These are phyloP conservation scores for Aquilaria sinensis DNA, from an alignment of 345 rosid genomes.

Conservation along the genomic window DNA sequence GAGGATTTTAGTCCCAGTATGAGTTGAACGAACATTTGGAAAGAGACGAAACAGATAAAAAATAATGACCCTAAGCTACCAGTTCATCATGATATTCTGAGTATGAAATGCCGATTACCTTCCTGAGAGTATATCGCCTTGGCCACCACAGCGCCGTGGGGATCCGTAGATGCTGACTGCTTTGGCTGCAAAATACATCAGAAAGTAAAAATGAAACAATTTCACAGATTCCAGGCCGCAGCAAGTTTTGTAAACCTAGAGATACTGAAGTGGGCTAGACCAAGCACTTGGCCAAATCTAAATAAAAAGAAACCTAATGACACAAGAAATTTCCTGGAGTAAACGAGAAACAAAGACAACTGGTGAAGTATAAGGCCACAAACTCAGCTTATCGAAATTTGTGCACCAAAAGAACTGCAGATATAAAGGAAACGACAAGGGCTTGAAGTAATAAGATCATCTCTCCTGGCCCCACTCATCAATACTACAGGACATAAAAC, in stretches of 20 bases:
- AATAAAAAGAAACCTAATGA: not conserved
- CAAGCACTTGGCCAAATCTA: not conserved
- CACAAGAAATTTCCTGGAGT: too few relatives aligned
- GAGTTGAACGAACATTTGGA: not conserved
- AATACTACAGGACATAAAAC: too few relatives aligned
- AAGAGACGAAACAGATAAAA: not conserved
- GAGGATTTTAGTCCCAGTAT: too few relatives aligned
- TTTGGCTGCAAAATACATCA: slow-evolving; percentile 45
- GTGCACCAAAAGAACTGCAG: too few relatives aligned
- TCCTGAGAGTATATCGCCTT: slow-evolving; percentile 97
- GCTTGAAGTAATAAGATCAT: too few relatives aligned
- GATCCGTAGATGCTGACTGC: slow-evolving; percentile 77
- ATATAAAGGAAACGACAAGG: too few relatives aligned
- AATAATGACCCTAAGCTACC: not conserved
- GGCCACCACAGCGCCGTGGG: slow-evolving; percentile 94
- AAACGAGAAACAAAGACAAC: too few relatives aligned
- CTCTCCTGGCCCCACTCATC: too few relatives aligned
- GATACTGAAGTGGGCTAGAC: too few relatives aligned
- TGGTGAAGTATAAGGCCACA: too few relatives aligned
- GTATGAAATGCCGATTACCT: slow-evolving; percentile 35
- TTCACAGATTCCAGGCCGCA: not conserved
- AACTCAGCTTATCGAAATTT: too few relatives aligned
- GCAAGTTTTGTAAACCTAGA: not conserved
- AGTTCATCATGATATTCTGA: not conserved
- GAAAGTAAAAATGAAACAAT: slow-evolving; percentile 2